phyloP scores from a whole-genome alignment of 305 asterid genomes.

The Fraxinus ornus region DNA sequence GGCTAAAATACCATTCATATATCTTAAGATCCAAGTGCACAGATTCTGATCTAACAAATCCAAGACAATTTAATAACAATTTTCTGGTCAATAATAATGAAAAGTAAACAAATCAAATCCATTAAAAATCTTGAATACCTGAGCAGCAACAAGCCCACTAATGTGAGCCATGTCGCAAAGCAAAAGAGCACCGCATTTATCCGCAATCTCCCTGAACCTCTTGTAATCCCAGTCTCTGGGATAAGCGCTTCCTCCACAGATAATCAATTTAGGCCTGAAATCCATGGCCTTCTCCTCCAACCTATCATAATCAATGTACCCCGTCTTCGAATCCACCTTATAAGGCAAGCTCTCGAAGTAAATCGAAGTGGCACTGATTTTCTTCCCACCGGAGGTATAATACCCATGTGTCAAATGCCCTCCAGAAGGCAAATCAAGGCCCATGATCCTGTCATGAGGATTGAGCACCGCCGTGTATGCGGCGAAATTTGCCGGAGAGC shows the following conservation, averaged over 20 bases:
- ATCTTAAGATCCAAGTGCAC: neutral
- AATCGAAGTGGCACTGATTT: conserved; percentile 88
- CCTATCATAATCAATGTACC: conserved; percentile 74
- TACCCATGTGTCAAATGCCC: conserved; percentile 93
- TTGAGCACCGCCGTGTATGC: conserved; percentile 90
- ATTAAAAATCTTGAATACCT: conserved; percentile 40
- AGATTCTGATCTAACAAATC: too few relatives aligned
- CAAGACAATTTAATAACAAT: too few relatives aligned
- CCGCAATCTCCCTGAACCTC: conserved; percentile 67
- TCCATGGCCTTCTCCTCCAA: conserved; percentile 95
- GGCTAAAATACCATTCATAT: neutral
- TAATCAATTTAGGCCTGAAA: conserved; percentile 86
- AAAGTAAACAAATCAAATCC: neutral
- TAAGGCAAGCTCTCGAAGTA: conserved; percentile 92
- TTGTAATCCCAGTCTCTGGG: conserved; percentile 96
- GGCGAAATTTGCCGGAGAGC: conserved; percentile 91
- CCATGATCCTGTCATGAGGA: conserved; percentile 93
- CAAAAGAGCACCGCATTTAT: conserved; percentile 78
- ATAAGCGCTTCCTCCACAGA: conserved; percentile 92
- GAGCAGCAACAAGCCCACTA: conserved; percentile 98
- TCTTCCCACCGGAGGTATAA: conserved; percentile 83
- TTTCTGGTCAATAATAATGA: neutral
- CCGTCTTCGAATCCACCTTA: conserved; percentile 69
- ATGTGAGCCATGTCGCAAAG: conserved; percentile 97
- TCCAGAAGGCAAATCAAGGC: conserved; percentile 91